Conservation (phyloP, 805 yeast genomes). For the Metschnikowia amazonensis region DNA sequence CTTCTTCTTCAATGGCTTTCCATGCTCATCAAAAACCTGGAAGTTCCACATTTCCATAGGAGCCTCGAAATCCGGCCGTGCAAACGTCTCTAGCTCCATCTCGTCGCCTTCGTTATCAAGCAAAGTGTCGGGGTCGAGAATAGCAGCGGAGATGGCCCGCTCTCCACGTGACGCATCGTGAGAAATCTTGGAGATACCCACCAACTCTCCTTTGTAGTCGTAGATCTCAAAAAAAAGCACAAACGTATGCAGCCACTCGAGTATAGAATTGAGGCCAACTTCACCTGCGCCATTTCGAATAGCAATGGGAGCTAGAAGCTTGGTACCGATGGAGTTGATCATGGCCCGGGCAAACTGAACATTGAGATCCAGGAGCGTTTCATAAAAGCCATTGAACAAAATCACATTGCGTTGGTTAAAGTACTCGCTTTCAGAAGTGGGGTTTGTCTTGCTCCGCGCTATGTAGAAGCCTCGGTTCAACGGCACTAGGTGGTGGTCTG, state of each 20-base stretch:
- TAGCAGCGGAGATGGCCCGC: conserved; percentile 19
- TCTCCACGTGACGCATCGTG: conserved; percentile 21
- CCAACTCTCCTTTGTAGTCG: conserved; percentile 30
- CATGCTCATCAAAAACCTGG: conserved; percentile 15
- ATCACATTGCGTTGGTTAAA: conserved; percentile 24
- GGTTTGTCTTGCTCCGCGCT: conserved; percentile 13
- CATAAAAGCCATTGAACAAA: conserved; percentile 20
- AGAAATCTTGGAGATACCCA: conserved; percentile 22
- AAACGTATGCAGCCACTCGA: conserved; percentile 21
- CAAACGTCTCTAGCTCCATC: conserved; percentile 15
- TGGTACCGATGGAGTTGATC: conserved; percentile 21
- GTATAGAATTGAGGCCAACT: not conserved
- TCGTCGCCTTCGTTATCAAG: conserved; percentile 30
- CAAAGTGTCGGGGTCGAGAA: conserved; percentile 31
- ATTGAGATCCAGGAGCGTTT: conserved; percentile 16
- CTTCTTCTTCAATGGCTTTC: conserved; percentile 2
- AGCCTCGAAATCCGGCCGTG: conserved; percentile 20
- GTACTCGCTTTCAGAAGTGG: conserved; percentile 16
- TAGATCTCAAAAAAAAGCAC: conserved; percentile 36
- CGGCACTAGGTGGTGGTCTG: conserved; percentile 25
- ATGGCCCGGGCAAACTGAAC: conserved; percentile 22
- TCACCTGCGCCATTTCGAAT: conserved; percentile 1
- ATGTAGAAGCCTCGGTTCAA: conserved; percentile 33
- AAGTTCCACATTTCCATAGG: conserved; percentile 28
- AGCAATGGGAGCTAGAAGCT: conserved; percentile 26